Conservation (phyloP, 441 rosid species). For the Jatropha multifida region DNA sequence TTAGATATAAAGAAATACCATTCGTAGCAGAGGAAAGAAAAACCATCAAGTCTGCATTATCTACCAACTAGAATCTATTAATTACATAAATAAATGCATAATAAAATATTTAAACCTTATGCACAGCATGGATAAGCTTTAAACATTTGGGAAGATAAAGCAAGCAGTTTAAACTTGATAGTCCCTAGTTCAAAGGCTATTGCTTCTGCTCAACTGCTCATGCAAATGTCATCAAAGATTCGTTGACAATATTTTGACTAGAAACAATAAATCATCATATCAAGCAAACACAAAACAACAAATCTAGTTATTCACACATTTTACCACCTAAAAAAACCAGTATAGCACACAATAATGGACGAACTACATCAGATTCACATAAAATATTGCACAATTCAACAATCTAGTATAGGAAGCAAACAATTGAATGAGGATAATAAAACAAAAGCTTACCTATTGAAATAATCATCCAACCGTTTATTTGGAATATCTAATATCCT, state of each 20-base stretch:
- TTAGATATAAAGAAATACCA: not conserved
- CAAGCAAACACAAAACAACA: not conserved
- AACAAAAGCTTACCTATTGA: slow-evolving; percentile 47
- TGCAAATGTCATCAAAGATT: not conserved
- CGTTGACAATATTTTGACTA: not conserved
- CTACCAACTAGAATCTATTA: not conserved
- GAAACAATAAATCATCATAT: not conserved
- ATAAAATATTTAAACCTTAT: not conserved
- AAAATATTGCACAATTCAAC: not conserved
- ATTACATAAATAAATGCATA: not conserved
- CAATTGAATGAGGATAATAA: not conserved
- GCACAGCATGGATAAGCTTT: not conserved
- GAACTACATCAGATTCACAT: not conserved
- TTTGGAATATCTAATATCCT: slow-evolving; percentile 86
- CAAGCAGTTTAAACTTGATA: not conserved
- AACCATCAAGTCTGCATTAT: not conserved
- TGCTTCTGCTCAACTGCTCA: not conserved
- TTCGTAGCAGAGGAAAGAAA: not conserved
- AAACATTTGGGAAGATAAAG: not conserved
- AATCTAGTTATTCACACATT: not conserved
- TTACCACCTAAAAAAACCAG: not conserved
- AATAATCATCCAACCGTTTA: slow-evolving; percentile 78
- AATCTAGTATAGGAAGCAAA: not conserved
- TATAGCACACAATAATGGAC: not conserved
- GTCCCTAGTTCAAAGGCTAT: not conserved